phyloP scores from a whole-genome alignment of 257 asterid species.

The Scutellaria minor region DNA sequence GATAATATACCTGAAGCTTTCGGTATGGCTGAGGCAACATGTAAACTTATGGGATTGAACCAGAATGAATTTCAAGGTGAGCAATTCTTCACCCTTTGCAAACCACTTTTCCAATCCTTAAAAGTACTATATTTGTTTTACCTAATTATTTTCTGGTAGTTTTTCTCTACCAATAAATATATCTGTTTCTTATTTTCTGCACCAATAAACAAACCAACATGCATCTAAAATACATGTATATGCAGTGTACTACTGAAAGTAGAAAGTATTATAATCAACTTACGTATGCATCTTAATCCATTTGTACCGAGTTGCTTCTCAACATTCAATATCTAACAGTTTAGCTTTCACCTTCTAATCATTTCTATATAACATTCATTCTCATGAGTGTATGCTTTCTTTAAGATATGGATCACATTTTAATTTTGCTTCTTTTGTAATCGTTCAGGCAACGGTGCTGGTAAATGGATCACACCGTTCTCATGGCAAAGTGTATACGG shows the following conservation, averaged over 20 bases:
- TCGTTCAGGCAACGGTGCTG: constrained; percentile 57
- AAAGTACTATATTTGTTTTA: too few species aligned
- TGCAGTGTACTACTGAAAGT: background rate
- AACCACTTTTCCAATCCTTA: background rate
- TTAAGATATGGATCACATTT: constrained; percentile 12
- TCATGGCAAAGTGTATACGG: constrained; percentile 97
- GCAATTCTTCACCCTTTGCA: constrained; percentile 30
- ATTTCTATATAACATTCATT: background rate
- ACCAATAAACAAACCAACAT: constrained; percentile 7
- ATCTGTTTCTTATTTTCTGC: background rate
- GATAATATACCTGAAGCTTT: constrained; percentile 94
- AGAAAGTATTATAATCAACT: too few species aligned
- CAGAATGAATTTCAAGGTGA: constrained; percentile 58
- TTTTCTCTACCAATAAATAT: background rate
- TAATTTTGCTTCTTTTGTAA: background rate
- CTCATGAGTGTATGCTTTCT: background rate
- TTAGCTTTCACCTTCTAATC: background rate
- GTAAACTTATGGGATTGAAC: constrained; percentile 57
- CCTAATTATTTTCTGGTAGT: background rate
- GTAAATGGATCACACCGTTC: constrained; percentile 72
- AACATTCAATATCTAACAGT: background rate
- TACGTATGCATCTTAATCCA: background rate
- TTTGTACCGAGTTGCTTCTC: background rate
- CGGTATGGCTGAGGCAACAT: constrained; percentile 81
- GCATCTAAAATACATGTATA: background rate